Conservation (phyloP, 2,329 filamentous ascomycete species). For the Chlorencoelia australis region DNA sequence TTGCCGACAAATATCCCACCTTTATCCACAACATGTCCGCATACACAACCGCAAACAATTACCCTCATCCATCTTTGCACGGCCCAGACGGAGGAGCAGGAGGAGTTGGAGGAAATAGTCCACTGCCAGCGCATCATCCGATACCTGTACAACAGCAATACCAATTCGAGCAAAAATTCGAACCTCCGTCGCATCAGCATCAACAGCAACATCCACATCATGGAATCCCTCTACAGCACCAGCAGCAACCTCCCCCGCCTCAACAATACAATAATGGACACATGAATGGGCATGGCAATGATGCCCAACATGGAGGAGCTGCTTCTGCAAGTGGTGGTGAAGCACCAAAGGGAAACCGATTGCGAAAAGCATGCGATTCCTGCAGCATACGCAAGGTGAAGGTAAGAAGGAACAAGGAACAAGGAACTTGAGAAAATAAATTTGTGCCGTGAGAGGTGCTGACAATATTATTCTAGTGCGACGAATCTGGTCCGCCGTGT, state of each 20-base stretch:
- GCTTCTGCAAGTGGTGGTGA: slow-evolving; percentile 16
- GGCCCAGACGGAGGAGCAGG: not conserved
- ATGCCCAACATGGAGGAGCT: slow-evolving; percentile 9
- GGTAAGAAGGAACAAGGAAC: slow-evolving; percentile 31
- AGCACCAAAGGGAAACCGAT: slow-evolving; percentile 25
- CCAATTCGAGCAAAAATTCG: slow-evolving; percentile 3
- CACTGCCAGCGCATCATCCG: slow-evolving; percentile 1
- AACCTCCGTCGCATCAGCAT: slow-evolving; percentile 6
- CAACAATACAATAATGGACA: slow-evolving; percentile 12
- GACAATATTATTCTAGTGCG: slow-evolving; percentile 38
- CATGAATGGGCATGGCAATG: slow-evolving; percentile 11
- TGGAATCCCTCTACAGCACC: slow-evolving; percentile 7
- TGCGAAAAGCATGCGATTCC: slow-evolving; percentile 42
- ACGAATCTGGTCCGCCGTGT: slow-evolving; percentile 56
- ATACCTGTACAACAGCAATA: slow-evolving; percentile 8
- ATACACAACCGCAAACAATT: slow-evolving; percentile 3
- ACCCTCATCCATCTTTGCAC: slow-evolving; percentile 4
- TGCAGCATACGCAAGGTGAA: slow-evolving; percentile 44
- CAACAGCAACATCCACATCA: slow-evolving; percentile 8
- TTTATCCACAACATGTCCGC: slow-evolving; percentile 5
- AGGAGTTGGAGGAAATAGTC: not conserved
- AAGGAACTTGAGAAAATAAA: no score
- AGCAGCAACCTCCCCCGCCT: slow-evolving; percentile 12
- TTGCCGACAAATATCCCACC: slow-evolving; percentile 4
- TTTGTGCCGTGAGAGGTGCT: slow-evolving; percentile 3